Evolutionary conservation across 2,329 filamentous ascomycete genomes (phyloP).

Genomic region (Diaporthe capsici): DNA sequence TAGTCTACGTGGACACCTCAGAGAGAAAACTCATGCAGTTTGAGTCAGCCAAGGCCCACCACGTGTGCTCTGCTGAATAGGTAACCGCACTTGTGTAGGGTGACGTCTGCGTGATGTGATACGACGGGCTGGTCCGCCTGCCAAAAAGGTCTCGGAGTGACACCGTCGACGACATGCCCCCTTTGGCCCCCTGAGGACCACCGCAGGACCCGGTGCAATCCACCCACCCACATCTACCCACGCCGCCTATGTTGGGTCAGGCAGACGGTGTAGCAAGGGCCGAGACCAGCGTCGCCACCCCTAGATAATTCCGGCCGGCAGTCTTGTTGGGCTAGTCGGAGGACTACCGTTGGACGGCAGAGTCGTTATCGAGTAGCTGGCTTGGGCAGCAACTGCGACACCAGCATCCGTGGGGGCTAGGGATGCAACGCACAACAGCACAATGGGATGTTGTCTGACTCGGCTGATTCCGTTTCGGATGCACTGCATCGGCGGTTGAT

Average conservation of each 20-base stretch:
- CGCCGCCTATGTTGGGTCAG: neutral
- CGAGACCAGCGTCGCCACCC: conserved; percentile 3
- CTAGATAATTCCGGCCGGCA: neutral
- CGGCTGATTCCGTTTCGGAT: neutral
- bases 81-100: conserved; percentile 11
- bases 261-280: conserved; percentile 7
- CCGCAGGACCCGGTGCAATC: neutral
- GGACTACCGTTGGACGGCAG: neutral
- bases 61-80: conserved; percentile 21
- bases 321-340: neutral
- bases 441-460: conserved; percentile 17
- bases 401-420: neutral
- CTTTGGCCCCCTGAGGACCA: neutral
- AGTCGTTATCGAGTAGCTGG: neutral
- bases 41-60: conserved; percentile 30
- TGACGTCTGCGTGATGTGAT: conserved; percentile 13
- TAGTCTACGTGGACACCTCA: neutral
- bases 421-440: neutral
- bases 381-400: conserved; percentile 24
- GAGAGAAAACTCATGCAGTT: neutral
- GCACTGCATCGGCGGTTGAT: neutral
- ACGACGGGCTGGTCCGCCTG: neutral
- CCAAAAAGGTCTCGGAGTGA: neutral
- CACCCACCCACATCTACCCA: conserved; percentile 10
- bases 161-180: conserved; percentile 1